Conservation (phyloP, 1,284 basidiomycete genomes). For the Thecaphora thlaspeos region DNA sequence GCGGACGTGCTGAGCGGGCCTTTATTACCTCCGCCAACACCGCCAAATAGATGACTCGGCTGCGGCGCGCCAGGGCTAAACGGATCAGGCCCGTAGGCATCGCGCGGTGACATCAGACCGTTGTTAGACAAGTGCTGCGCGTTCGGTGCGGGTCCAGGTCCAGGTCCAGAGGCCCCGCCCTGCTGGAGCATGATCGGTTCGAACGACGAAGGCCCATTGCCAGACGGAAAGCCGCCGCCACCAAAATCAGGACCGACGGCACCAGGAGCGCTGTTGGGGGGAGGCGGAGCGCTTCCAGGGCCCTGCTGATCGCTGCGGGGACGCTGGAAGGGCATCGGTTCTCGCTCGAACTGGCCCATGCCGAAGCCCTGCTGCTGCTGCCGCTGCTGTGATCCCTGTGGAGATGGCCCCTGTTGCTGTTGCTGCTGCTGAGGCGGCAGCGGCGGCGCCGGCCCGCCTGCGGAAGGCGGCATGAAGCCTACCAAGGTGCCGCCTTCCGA, state of each 20-base stretch:
- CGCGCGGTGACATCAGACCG: slow-evolving; percentile 37
- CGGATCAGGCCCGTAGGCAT: slow-evolving; percentile 7
- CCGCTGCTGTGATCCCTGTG: not conserved
- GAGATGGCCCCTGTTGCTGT: not conserved
- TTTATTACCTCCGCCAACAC: slow-evolving; percentile 7
- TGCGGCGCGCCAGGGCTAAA: not conserved
- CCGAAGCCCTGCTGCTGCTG: slow-evolving; percentile 6
- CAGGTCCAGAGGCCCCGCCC: slow-evolving; percentile 1
- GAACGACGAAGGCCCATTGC: slow-evolving; percentile 15
- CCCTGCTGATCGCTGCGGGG: slow-evolving; percentile 1
- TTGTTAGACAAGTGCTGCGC: too few relatives aligned
- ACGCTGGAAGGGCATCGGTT: slow-evolving; percentile 17
- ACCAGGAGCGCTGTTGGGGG: not conserved
- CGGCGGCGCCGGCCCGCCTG: slow-evolving; percentile 1
- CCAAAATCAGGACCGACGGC: slow-evolving; percentile 1
- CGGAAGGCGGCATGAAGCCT: slow-evolving; percentile 3
- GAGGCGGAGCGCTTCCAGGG: too few relatives aligned
- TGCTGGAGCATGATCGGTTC: slow-evolving; percentile 15
- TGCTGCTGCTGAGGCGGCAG: slow-evolving; percentile 1
- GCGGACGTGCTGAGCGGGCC: not conserved
- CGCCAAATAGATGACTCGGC: slow-evolving; percentile 9
- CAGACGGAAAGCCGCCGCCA: slow-evolving; percentile 10
- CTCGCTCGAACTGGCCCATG: slow-evolving; percentile 23
- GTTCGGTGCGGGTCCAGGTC: too few relatives aligned
- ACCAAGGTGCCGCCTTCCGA: slow-evolving; percentile 11